phyloP scores from a whole-genome alignment of 192 early-diverging fungal genomes.

The Podila epigama region DNA sequence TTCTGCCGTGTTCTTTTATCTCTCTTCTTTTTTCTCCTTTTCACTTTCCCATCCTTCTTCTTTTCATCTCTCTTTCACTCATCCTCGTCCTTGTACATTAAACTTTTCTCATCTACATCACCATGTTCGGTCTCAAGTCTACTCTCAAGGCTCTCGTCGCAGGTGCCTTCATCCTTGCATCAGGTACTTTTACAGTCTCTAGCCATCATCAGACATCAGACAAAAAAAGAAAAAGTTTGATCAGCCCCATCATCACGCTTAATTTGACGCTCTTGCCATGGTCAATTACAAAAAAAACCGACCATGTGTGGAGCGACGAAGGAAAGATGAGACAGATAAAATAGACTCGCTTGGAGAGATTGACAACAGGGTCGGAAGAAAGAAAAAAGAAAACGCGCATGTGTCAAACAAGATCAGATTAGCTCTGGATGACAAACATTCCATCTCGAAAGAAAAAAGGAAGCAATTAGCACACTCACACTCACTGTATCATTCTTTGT shows the following conservation, averaged over 20 bases:
- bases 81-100: slow-evolving; percentile 6
- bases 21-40: slow-evolving; percentile 3
- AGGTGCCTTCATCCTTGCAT: slow-evolving; percentile 34
- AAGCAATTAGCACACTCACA: not conserved
- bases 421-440: no score
- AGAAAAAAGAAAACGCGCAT: no score
- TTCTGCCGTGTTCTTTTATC: slow-evolving; percentile 5
- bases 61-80: not conserved
- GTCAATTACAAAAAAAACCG: no score
- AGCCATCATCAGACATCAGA: not conserved
- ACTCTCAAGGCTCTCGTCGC: slow-evolving; percentile 47
- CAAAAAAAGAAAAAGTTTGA: no score
- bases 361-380: no score
- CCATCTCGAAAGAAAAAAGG: not conserved
- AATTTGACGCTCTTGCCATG: no score
- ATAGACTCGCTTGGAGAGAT: no score
- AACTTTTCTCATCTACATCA: not conserved
- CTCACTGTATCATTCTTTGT: not conserved
- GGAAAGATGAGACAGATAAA: no score
- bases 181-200: slow-evolving; percentile 18
- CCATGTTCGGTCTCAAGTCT: slow-evolving; percentile 45
- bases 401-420: no score
- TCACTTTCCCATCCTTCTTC: not conserved
- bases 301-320: no score
- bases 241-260: not conserved